These are phyloP conservation scores for Hypoxylon sp. DNA, from an alignment of 2,329 filamentous ascomycete genomes.

Conservation along the genomic window DNA sequence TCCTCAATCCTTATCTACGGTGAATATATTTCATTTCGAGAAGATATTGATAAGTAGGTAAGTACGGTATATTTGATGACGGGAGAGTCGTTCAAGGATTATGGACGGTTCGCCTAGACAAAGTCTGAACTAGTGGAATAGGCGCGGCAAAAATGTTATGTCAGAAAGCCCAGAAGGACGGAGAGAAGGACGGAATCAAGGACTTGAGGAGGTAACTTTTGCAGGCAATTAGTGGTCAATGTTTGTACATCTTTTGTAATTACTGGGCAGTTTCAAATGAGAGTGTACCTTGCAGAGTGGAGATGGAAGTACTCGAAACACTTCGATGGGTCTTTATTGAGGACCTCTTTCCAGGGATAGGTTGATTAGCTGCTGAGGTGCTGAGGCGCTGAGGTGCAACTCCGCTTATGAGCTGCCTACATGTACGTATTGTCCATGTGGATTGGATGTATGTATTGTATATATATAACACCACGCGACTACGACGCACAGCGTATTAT, in stretches of 20 bases:
- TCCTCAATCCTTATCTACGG: background rate
- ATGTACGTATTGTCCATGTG: constrained; percentile 9
- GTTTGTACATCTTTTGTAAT: constrained; percentile 25
- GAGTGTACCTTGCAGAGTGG: constrained; percentile 45
- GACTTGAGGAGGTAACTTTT: constrained; percentile 15
- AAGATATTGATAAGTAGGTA: background rate
- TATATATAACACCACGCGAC: constrained; percentile 30
- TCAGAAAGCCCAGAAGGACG: constrained; percentile 1
- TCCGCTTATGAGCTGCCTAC: constrained; percentile 18
- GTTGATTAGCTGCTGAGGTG: constrained; percentile 18
- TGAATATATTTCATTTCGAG: background rate
- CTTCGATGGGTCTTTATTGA: constrained; percentile 18
- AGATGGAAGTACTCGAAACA: constrained; percentile 39
- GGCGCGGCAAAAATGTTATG: constrained; percentile 13
- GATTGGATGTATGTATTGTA: constrained; percentile 3
- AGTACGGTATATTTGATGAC: constrained; percentile 1
- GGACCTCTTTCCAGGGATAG: constrained; percentile 26
- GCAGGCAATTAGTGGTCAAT: background rate
- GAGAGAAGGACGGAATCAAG: background rate
- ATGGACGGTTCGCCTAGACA: constrained; percentile 13
- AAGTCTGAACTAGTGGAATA: constrained; percentile 7
- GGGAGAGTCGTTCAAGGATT: constrained; percentile 6
- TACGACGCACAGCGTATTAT: constrained; percentile 22
- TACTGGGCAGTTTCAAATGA: constrained; percentile 30
- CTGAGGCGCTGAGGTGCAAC: constrained; percentile 3